These are phyloP conservation scores for Cokeromyces recurvatus DNA, from an alignment of 371 early-diverging fungal genomes.

Conservation along the genomic window DNA sequence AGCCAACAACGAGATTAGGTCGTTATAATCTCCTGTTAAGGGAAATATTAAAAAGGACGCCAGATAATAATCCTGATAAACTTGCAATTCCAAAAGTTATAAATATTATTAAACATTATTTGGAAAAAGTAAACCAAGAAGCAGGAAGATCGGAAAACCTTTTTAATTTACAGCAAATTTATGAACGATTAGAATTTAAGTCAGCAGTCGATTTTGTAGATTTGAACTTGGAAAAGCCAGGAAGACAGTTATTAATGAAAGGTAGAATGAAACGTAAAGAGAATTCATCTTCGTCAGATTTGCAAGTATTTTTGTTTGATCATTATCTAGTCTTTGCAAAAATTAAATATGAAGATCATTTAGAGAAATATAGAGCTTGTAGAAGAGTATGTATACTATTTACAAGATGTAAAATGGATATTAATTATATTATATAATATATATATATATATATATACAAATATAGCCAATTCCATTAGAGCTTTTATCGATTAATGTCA, in stretches of 20 bases:
- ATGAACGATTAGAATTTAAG: constrained; percentile 23
- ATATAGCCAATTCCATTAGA: constrained; percentile 72
- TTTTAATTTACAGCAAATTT: constrained; percentile 52
- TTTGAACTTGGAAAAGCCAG: constrained; percentile 21
- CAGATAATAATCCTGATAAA: constrained; percentile 18
- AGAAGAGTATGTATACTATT: constrained; percentile 20
- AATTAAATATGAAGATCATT: constrained; percentile 21
- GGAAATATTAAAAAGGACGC: constrained; percentile 6
- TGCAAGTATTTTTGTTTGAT: constrained; percentile 49
- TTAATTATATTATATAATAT: no score
- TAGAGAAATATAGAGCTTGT: constrained; percentile 33
- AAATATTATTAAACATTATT: constrained; percentile 57
- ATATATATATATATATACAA: constrained; percentile 13
- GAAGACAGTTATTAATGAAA: constrained; percentile 33
- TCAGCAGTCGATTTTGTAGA: constrained; percentile 17
- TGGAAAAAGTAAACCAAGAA: constrained; percentile 74
- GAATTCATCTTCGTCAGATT: constrained; percentile 54
- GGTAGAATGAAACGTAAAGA: constrained; percentile 38
- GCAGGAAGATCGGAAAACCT: constrained; percentile 86
- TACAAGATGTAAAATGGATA: constrained; percentile 38
- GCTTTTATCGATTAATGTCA: constrained; percentile 39
- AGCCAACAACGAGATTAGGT: constrained; percentile 19
- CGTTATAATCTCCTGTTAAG: constrained; percentile 14
- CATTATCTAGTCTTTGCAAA: constrained; percentile 41
- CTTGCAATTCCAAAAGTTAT: constrained; percentile 57